These are phyloP conservation scores for Dalbergia cochinchinensis DNA, from an alignment of 306 rosid species.

Conservation along the genomic window DNA sequence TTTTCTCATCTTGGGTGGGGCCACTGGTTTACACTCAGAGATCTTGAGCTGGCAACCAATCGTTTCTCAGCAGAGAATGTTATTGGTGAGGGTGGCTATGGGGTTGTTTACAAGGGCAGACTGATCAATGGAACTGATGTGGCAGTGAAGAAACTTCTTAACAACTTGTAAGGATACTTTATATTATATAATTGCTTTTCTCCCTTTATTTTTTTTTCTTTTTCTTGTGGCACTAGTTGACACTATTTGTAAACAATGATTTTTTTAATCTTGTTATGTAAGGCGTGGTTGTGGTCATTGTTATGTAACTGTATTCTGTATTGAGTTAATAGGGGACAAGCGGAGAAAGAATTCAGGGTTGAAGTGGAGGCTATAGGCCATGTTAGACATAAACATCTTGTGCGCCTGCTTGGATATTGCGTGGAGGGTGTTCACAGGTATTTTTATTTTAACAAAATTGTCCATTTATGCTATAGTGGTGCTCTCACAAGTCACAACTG, in stretches of 20 bases:
- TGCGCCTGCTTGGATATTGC: conserved; percentile 91
- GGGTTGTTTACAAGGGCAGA: conserved; percentile 87
- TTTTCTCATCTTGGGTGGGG: conserved; percentile 99
- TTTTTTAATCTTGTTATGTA: conserved; percentile 23
- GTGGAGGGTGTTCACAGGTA: conserved; percentile 95
- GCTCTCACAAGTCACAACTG: conserved; percentile 22
- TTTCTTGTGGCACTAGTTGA: background rate
- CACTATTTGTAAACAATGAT: conserved; percentile 19
- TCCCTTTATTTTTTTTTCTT: background rate
- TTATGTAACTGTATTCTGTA: conserved; percentile 28
- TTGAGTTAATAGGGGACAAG: conserved; percentile 82
- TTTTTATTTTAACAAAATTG: conserved; percentile 5
- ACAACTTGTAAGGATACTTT: conserved; percentile 81
- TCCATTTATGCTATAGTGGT: background rate
- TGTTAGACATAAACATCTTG: conserved; percentile 96
- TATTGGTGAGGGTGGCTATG: conserved; percentile 98
- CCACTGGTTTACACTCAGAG: conserved; percentile 98
- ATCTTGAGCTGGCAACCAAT: conserved; percentile 81
- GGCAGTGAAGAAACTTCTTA: conserved; percentile 95
- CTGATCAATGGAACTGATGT: conserved; percentile 92
- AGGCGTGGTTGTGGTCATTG: background rate
- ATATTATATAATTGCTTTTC: conserved; percentile 6
- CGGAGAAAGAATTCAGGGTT: conserved; percentile 97
- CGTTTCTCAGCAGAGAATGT: conserved; percentile 73
- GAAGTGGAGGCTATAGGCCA: conserved; percentile 99